Conservation (phyloP, 2,329 filamentous ascomycete genomes). For the Clarireedia hainanense region DNA sequence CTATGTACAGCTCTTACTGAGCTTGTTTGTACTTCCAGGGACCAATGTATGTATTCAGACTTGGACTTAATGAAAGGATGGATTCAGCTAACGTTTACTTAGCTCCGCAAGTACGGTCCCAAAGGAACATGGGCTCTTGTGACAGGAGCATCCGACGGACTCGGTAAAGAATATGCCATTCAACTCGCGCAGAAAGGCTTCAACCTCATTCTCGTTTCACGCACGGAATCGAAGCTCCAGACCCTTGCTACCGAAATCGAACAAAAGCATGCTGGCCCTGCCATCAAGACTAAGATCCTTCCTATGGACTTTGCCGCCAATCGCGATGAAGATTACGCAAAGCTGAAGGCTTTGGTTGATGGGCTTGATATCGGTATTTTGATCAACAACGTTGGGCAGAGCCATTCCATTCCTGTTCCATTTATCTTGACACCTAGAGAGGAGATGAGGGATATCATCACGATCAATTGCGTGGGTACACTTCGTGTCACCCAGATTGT, state of each 20-base stretch:
- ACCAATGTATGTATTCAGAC: conserved; percentile 41
- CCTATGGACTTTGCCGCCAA: conserved; percentile 90
- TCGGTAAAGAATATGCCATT: conserved; percentile 91
- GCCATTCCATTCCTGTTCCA: conserved; percentile 84
- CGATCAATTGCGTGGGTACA: conserved; percentile 89
- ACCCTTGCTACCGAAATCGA: conserved; percentile 68
- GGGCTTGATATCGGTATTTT: conserved; percentile 78
- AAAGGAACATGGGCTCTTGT: conserved; percentile 91
- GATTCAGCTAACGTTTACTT: neutral
- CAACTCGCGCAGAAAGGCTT: conserved; percentile 88
- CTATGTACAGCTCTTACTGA: conserved; percentile 54
- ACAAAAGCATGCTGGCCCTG: conserved; percentile 52
- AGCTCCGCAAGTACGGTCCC: conserved; percentile 86
- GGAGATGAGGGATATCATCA: conserved; percentile 85
- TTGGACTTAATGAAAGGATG: neutral
- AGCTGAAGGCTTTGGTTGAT: conserved; percentile 58
- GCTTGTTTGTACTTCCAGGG: conserved; percentile 60
- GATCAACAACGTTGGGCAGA: conserved; percentile 95
- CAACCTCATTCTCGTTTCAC: conserved; percentile 90
- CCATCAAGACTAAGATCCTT: conserved; percentile 65
- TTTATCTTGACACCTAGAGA: conserved; percentile 72
- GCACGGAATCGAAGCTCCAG: conserved; percentile 87
- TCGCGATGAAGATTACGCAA: conserved; percentile 70
- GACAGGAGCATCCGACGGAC: conserved; percentile 90
- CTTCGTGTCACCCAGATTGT: conserved; percentile 81